Percentiles rank a stretch among this genome's conserved stretches.
Evolutionary conservation across 164 flowering plant genomes (phyloP).

Genomic region (Taxillus chinensis): DNA sequence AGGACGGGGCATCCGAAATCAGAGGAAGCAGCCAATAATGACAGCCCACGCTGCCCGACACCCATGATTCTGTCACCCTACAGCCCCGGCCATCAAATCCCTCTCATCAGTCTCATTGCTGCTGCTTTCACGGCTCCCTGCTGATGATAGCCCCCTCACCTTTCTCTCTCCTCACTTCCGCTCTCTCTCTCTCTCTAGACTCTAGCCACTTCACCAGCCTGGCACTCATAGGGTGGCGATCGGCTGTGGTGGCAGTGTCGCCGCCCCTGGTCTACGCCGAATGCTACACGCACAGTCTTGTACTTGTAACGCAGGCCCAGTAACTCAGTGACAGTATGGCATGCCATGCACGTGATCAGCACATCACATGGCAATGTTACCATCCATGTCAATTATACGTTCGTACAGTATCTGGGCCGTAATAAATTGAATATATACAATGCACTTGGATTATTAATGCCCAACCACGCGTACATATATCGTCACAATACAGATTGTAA

Average conservation of each 20-base stretch:
- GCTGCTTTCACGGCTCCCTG: too few species aligned
- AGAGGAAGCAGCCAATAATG: constrained; percentile 24
- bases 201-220: neutral
- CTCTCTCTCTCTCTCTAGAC: constrained; percentile 9
- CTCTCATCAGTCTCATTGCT: too few species aligned
- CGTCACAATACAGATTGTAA: too few species aligned
- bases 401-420: too few species aligned
- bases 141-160: neutral
- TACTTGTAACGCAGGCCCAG: too few species aligned
- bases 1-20: constrained; percentile 25
- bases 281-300: neutral
- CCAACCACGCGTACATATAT: too few species aligned
- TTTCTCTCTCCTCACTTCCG: constrained; percentile 3
- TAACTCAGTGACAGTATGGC: too few species aligned
- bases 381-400: too few species aligned
- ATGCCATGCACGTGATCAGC: too few species aligned
- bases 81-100: neutral
- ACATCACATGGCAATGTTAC: too few species aligned
- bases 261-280: neutral
- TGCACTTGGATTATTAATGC: too few species aligned
- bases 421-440: too few species aligned
- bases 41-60: constrained; percentile 46
- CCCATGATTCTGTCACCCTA: constrained; percentile 28
- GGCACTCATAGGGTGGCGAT: neutral
- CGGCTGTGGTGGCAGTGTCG: neutral